Percentiles rank a stretch among this genome's conserved stretches.
These are phyloP conservation scores for Mycothermus thermophilus DNA, from an alignment of 495 filamentous ascomycete genomes.

Conservation along the genomic window DNA sequence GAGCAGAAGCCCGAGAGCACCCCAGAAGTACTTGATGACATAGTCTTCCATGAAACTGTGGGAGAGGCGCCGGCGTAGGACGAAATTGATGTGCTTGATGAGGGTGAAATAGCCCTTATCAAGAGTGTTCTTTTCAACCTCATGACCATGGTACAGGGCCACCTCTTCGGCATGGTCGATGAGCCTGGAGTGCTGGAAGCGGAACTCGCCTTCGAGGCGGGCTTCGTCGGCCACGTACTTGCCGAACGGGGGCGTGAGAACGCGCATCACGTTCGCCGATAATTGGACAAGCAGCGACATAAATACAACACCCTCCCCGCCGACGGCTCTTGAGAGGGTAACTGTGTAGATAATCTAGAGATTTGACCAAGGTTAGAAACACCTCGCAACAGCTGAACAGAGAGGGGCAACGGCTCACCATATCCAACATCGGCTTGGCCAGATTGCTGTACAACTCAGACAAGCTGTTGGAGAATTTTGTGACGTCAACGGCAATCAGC, in stretches of 20 bases:
- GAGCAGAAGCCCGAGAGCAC: slow-evolving; percentile 80
- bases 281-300: slow-evolving; percentile 90
- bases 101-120: slow-evolving; percentile 98
- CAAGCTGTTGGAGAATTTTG: slow-evolving; percentile 87
- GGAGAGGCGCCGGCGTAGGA: slow-evolving; percentile 75
- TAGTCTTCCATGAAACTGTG: slow-evolving; percentile 99
- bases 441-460: slow-evolving; percentile 94
- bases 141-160: slow-evolving; percentile 83
- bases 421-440: slow-evolving; percentile 90
- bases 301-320: slow-evolving; percentile 83
- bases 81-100: slow-evolving; percentile 97
- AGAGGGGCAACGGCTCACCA: slow-evolving; percentile 38
- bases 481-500: slow-evolving; percentile 89
- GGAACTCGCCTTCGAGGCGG: slow-evolving; percentile 85
- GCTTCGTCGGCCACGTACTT: slow-evolving; percentile 97
- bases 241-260: slow-evolving; percentile 91
- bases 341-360: slow-evolving; percentile 71
- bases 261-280: slow-evolving; percentile 85
- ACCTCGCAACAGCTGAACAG: too few relatives aligned
- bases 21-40: slow-evolving; percentile 99
- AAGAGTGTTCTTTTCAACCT: slow-evolving; percentile 89
- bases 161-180: slow-evolving; percentile 95
- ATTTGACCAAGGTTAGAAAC: too few relatives aligned
- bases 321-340: slow-evolving; percentile 80
- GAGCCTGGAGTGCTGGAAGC: slow-evolving; percentile 83